Conservation (phyloP, 192 early-diverging fungal genomes). For the Radiomyces spectabilis region DNA sequence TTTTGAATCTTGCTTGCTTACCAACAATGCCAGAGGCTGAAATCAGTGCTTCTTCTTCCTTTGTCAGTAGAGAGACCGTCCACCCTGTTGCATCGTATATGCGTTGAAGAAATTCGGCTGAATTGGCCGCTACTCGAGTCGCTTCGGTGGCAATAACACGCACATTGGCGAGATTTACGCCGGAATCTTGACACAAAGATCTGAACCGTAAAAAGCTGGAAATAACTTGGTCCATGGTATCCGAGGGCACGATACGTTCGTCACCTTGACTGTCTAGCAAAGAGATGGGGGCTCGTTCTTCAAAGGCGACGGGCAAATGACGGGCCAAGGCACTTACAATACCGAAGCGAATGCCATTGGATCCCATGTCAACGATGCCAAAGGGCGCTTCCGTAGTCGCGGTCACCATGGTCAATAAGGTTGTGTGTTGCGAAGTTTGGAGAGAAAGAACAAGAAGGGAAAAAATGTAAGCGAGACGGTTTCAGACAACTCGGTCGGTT, state of each 20-base stretch:
- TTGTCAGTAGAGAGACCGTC: conserved; percentile 29
- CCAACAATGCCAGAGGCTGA: conserved; percentile 44
- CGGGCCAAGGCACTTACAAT: conserved; percentile 38
- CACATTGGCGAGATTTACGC: conserved; percentile 26
- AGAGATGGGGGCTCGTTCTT: conserved; percentile 49
- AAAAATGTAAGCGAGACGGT: too few relatives aligned
- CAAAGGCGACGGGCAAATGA: conserved; percentile 43
- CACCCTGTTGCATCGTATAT: conserved; percentile 39
- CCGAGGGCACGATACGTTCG: conserved; percentile 29
- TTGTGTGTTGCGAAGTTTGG: too few relatives aligned
- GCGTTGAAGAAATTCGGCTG: conserved; percentile 29
- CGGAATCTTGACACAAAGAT: conserved; percentile 30
- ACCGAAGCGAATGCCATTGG: conserved; percentile 52
- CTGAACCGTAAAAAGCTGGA: conserved; percentile 45
- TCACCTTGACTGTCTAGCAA: conserved; percentile 40
- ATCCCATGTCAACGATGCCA: conserved; percentile 51
- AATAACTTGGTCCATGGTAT: conserved; percentile 38
- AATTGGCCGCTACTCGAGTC: conserved; percentile 43
- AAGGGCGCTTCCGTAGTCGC: too few relatives aligned
- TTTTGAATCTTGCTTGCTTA: conserved; percentile 1
- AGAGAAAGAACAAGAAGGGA: too few relatives aligned
- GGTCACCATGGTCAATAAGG: too few relatives aligned
- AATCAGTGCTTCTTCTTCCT: conserved; percentile 43
- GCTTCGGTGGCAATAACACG: conserved; percentile 52
- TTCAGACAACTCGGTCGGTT: too few relatives aligned